Evolutionary conservation across 331 rosid genomes (phyloP), one percentile per base, ranked within the genome.

Genomic region (Malus hybrid): DNA sequence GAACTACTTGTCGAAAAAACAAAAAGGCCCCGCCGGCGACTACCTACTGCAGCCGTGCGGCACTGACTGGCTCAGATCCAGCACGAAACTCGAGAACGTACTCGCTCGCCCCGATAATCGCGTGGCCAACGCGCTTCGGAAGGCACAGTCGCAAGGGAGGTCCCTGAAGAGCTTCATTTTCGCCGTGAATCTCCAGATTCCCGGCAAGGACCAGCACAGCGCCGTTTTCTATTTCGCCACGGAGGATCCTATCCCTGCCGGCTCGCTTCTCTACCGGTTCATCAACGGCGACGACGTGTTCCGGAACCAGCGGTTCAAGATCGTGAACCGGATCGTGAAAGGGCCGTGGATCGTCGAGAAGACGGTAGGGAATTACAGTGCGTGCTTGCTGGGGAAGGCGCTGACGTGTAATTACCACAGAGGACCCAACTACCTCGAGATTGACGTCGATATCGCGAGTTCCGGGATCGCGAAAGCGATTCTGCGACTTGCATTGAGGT

Each of bases 301-400:
- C 77, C 44, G 97, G 36, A 93, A 93, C 60, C 96, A 91, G 76
- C 90, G 98, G 87, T 82, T 93, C 82, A 93, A 93, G 82, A 63
- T 93, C 66, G 97, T 93, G 85, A 93, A 88, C 83, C 89, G 96
- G 82, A 91, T 93, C 86, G 98, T 85, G 69, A 93, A 93, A 56
- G 98, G 98, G 0, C 97, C 98, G 53, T 93, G 98, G 98, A 88
- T 93, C 36, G 91, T 93, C 63, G 92, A 89, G 80, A 88, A 88
- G 57, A 78, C 98, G 76, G 96, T 87, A 55, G 98, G 98, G 69
- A 93, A 79, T 72, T 76, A 91, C 84, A 78, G 97, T 28, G 98
- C 98, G 44, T 93, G 97, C 32, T 48, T 93, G 55, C 46, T 93
- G 44, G 98, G 98, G 12, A 93, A 88, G 66, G 97, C 97, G 48